Conservation (phyloP, 2,329 filamentous ascomycete genomes). For the Fusarium zealandicum region DNA sequence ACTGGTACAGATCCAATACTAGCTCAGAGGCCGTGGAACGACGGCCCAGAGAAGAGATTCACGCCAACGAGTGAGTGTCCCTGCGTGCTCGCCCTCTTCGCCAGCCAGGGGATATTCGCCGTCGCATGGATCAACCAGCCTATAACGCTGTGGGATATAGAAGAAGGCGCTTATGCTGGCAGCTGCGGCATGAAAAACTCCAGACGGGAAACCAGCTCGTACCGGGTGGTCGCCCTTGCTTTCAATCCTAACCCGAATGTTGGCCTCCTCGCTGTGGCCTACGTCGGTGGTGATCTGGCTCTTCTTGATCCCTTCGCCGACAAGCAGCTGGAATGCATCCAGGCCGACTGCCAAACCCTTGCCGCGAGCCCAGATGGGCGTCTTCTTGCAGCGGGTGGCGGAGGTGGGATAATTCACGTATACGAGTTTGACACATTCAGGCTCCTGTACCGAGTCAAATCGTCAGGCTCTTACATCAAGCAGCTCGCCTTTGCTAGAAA, state of each 20-base stretch:
- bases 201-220: conserved; percentile 42
- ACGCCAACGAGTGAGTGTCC: conserved; percentile 28
- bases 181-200: conserved; percentile 45
- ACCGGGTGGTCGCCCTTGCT: conserved; percentile 41
- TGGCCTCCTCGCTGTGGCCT: conserved; percentile 42
- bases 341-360: conserved; percentile 42
- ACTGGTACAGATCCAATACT: no score
- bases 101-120: conserved; percentile 44
- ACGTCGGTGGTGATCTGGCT: conserved; percentile 45
- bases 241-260: conserved; percentile 47
- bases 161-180: conserved; percentile 42
- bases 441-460: conserved; percentile 24
- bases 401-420: conserved; percentile 39
- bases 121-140: conserved; percentile 43
- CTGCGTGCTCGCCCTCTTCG: conserved; percentile 39
- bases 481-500: conserved; percentile 45
- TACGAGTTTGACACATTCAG: conserved; percentile 43
- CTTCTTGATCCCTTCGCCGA: conserved; percentile 43
- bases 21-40: conserved; percentile 35
- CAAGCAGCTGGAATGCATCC: conserved; percentile 36
- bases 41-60: conserved; percentile 12
- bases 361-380: conserved; percentile 43
- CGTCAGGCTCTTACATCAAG: conserved; percentile 38
- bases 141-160: conserved; percentile 48
- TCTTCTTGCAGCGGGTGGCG: conserved; percentile 40